These are phyloP conservation scores for Williopsis jadinii DNA, from an alignment of 1,139 yeast species.

Conservation along the genomic window DNA sequence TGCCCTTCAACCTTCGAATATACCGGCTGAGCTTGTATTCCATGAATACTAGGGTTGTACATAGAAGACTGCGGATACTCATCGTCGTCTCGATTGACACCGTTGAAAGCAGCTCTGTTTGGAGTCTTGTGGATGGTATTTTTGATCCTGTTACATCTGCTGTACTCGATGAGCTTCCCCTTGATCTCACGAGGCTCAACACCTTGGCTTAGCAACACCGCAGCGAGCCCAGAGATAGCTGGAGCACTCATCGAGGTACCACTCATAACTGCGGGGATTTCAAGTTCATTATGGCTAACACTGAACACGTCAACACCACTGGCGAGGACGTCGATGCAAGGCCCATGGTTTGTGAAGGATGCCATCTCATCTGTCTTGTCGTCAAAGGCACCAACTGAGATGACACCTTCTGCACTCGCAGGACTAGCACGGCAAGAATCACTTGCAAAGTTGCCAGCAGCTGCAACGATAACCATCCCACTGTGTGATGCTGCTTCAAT, in stretches of 20 bases:
- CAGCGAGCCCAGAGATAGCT: conserved; percentile 65
- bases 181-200: conserved; percentile 36
- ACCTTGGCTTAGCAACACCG: conserved; percentile 58
- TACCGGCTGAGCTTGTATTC: conserved; percentile 1
- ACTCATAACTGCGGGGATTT: conserved; percentile 35
- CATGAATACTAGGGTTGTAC: conserved; percentile 6
- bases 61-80: conserved; percentile 19
- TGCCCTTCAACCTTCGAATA: neutral
- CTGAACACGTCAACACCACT: conserved; percentile 61
- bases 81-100: conserved; percentile 27
- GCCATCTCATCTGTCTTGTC: conserved; percentile 65
- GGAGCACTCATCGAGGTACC: conserved; percentile 94
- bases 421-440: conserved; percentile 81
- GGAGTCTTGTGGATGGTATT: conserved; percentile 34
- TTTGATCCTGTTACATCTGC: conserved; percentile 27
- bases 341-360: conserved; percentile 72
- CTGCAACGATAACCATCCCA: conserved; percentile 76
- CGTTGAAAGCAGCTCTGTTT: conserved; percentile 37
- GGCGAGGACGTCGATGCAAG: conserved; percentile 78
- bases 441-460: conserved; percentile 78
- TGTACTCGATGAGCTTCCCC: conserved; percentile 33
- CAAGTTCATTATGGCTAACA: conserved; percentile 19
- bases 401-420: conserved; percentile 62
- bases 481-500: conserved; percentile 61
- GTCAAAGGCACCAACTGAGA: conserved; percentile 85